Evolutionary conservation across 2,329 filamentous ascomycete species (phyloP), one percentile per base, ranked within the genome.

Genomic region (Dothideomycetes sp.): DNA sequence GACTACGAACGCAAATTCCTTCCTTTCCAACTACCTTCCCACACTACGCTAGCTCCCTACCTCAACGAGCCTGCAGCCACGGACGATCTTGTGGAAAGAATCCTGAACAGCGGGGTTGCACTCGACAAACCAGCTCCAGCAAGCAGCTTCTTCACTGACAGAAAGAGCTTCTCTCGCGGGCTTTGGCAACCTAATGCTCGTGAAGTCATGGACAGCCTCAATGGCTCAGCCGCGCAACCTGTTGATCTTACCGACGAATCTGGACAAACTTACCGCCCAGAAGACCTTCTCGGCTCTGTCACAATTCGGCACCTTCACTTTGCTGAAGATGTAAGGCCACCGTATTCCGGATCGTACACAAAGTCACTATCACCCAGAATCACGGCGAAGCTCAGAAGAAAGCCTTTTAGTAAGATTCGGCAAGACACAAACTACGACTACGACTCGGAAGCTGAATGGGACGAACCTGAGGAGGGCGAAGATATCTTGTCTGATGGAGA

Each of bases 391-490:
- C 52, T 67, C 2, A 70, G 72, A 19, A 74, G 52, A 63, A 75
- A 56, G 66, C 84, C 45, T 49, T 68, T 52, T 57, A 65, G 49
- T 58, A 70, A 68, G 45, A 61, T 66, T n/a, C 62, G 86, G 42
- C 70, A 59, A 3, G 73, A 79, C 4, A 70, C 83, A 3, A 70
- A 85, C 50, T 93, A 93, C 55, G 84, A 87, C 47, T 87, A 89
- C 54, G 84, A 91, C 53, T 89, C 84, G 3, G 84, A 93, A 57
- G 83, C 43, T 56, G 85, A 91, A 73, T 93, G 84, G 84, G 69
- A 81, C 52, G 81, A 87, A 53, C 79, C 82, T 24, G 64, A 87
- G 72, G 66, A 88, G 42, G 75, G 75, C 27, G 80, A 82, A 50
- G 77, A 84, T 42, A 59, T 81, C 2, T 64, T 72, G 36, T 75